A percentile compares a stretch with the other conserved stretches of the same genome.
Conservation (phyloP, 2,329 filamentous ascomycete genomes). For the Falciphora oryzae region DNA sequence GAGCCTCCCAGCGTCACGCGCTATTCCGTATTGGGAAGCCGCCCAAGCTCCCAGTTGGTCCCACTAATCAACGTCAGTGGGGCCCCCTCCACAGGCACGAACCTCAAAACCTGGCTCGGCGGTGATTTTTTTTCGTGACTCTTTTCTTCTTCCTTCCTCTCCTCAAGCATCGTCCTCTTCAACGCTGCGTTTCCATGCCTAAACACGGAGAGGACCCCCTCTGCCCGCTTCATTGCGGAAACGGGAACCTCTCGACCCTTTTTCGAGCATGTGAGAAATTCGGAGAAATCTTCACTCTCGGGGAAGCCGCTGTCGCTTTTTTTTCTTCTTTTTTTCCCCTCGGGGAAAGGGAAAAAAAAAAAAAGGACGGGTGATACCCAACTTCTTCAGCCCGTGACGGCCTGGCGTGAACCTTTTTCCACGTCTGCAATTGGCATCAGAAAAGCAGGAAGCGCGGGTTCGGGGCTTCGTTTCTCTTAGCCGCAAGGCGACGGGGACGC, state of each 20-base stretch:
- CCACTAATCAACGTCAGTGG: not conserved
- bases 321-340: not conserved
- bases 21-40: not conserved
- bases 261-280: slow-evolving; percentile 69
- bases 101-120: slow-evolving; percentile 1
- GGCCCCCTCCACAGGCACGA: not conserved
- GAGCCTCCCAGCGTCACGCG: not conserved
- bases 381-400: slow-evolving; percentile 17
- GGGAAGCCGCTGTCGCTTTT: slow-evolving; percentile 10
- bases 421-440: slow-evolving; percentile 21
- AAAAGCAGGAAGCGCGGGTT: slow-evolving; percentile 17
- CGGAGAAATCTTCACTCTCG: slow-evolving; percentile 17
- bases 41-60: too few species aligned
- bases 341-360: slow-evolving; percentile 6
- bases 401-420: slow-evolving; percentile 16
- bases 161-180: slow-evolving; percentile 61
- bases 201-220: slow-evolving; percentile 52
- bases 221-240: slow-evolving; percentile 8
- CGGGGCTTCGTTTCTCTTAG: not conserved
- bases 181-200: slow-evolving; percentile 86
- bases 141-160: slow-evolving; percentile 5
- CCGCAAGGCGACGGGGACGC: not conserved
- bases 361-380: slow-evolving; percentile 9
- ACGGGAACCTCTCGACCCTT: slow-evolving; percentile 25
- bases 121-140: slow-evolving; percentile 3